These are phyloP conservation scores for Diplodia intermedia DNA, from an alignment of 2,329 filamentous ascomycete genomes.

Conservation along the genomic window DNA sequence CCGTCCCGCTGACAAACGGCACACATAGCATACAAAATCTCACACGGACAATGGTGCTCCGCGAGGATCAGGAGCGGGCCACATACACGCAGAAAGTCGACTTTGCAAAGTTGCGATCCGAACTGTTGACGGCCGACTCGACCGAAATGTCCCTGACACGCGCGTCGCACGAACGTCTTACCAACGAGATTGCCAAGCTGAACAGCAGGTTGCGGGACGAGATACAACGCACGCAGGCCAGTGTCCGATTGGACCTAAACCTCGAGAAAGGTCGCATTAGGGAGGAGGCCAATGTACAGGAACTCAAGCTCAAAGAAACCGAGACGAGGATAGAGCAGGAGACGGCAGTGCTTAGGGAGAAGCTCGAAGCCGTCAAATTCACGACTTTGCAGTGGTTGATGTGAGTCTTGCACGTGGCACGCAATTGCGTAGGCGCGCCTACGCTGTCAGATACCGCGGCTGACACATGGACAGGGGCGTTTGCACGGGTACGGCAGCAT, in stretches of 20 bases:
- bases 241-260: slow-evolving; percentile 89
- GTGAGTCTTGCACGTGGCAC: slow-evolving; percentile 61
- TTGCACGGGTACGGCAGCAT: slow-evolving; percentile 69
- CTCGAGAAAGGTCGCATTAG: slow-evolving; percentile 95
- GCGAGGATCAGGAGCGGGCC: slow-evolving; percentile 86
- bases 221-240: slow-evolving; percentile 91
- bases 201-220: slow-evolving; percentile 90
- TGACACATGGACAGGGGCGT: slow-evolving; percentile 60
- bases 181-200: slow-evolving; percentile 93
- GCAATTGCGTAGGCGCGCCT: not conserved
- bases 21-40: slow-evolving; percentile 84
- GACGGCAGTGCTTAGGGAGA: slow-evolving; percentile 85
- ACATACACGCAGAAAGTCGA: slow-evolving; percentile 89
- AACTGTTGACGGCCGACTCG: slow-evolving; percentile 89
- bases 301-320: slow-evolving; percentile 98
- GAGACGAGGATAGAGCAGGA: slow-evolving; percentile 99
- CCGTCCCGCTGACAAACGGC: not conserved
- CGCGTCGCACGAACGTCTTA: slow-evolving; percentile 87
- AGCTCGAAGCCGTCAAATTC: slow-evolving; percentile 97
- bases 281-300: slow-evolving; percentile 94
- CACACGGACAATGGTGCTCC: slow-evolving; percentile 95
- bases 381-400: slow-evolving; percentile 98
- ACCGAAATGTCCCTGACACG: slow-evolving; percentile 89
- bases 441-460: slow-evolving; percentile 32
- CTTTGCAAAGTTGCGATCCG: slow-evolving; percentile 94